A percentile compares a stretch with the other conserved stretches of the same genome.
These are phyloP conservation scores for Macrolepiota fuliginosa DNA, from an alignment of 768 basidiomycete species.

Conservation along the genomic window DNA sequence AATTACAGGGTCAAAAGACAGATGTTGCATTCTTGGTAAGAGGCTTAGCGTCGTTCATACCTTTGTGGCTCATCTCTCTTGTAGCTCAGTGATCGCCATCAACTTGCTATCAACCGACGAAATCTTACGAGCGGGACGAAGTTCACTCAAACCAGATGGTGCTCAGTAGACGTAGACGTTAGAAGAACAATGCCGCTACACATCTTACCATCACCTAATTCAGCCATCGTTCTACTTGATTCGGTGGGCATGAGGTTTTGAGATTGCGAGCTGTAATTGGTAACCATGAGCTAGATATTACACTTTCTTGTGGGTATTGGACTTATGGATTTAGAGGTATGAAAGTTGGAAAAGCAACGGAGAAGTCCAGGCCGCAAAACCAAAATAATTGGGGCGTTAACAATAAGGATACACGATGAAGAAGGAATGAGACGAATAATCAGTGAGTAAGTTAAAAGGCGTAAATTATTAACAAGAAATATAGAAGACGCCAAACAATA, in stretches of 20 bases:
- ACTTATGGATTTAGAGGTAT: background rate
- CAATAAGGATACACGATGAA: conserved; percentile 17
- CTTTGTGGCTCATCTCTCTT: conserved; percentile 23
- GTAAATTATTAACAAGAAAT: conserved; percentile 5
- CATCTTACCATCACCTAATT: background rate
- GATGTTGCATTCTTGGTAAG: conserved; percentile 94
- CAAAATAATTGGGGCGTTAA: conserved; percentile 16
- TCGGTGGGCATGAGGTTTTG: background rate
- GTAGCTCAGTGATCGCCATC: conserved; percentile 88
- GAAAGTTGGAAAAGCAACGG: background rate
- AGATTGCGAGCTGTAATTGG: background rate
- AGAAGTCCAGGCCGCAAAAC: background rate
- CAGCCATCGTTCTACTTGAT: background rate
- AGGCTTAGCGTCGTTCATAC: conserved; percentile 21
- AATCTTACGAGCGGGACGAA: conserved; percentile 86
- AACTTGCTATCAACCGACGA: conserved; percentile 96
- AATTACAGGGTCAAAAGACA: conserved; percentile 99
- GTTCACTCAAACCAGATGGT: conserved; percentile 82
- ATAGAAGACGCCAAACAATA: background rate
- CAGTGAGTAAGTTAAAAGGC: conserved; percentile 4
- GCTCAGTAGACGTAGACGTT: conserved; percentile 31
- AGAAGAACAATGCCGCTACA: background rate
- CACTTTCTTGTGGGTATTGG: conserved; percentile 7
- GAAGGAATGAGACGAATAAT: background rate
- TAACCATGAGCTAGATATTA: conserved; percentile 11